Conservation (phyloP, 129 eudicot genomes). For the Artemisia tridentata region DNA sequence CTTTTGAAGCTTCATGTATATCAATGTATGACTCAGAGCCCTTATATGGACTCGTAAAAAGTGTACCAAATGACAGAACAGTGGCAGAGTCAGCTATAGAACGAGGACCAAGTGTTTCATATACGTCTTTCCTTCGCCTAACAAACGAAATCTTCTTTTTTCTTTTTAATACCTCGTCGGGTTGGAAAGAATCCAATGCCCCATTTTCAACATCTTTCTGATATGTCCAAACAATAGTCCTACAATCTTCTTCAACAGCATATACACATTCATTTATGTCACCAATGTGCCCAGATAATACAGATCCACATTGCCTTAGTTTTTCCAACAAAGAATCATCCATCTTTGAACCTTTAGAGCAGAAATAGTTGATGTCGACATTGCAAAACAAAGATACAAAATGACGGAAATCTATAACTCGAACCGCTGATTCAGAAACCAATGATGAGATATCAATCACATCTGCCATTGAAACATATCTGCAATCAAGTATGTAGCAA, state of each 20-base stretch:
- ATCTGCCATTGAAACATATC: slow-evolving; percentile 87
- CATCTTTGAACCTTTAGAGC: slow-evolving; percentile 39
- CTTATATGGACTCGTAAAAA: slow-evolving; percentile 78
- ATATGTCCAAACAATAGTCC: slow-evolving; percentile 87
- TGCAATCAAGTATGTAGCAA: slow-evolving; percentile 40
- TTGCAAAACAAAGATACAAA: slow-evolving; percentile 77
- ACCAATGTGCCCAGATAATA: slow-evolving; percentile 58
- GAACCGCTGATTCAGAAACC: slow-evolving; percentile 48
- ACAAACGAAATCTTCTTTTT: slow-evolving; percentile 68
- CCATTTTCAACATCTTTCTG: slow-evolving; percentile 55
- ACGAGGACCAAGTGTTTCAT: slow-evolving; percentile 70
- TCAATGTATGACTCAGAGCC: slow-evolving; percentile 88
- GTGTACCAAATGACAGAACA: slow-evolving; percentile 72
- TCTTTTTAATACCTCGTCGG: slow-evolving; percentile 80
- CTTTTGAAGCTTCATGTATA: slow-evolving; percentile 68
- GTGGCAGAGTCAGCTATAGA: slow-evolving; percentile 55
- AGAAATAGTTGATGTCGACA: slow-evolving; percentile 41
- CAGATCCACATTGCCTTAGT: slow-evolving; percentile 64
- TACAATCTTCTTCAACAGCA: slow-evolving; percentile 84
- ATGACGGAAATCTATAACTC: slow-evolving; percentile 61
- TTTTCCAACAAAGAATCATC: slow-evolving; percentile 40
- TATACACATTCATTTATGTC: slow-evolving; percentile 53
- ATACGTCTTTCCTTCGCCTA: slow-evolving; percentile 70
- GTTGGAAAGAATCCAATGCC: slow-evolving; percentile 75
- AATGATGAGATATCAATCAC: slow-evolving; percentile 76